Conservation (phyloP, 1,284 basidiomycete genomes). For the Cutaneotrichosporon cavernicola region DNA sequence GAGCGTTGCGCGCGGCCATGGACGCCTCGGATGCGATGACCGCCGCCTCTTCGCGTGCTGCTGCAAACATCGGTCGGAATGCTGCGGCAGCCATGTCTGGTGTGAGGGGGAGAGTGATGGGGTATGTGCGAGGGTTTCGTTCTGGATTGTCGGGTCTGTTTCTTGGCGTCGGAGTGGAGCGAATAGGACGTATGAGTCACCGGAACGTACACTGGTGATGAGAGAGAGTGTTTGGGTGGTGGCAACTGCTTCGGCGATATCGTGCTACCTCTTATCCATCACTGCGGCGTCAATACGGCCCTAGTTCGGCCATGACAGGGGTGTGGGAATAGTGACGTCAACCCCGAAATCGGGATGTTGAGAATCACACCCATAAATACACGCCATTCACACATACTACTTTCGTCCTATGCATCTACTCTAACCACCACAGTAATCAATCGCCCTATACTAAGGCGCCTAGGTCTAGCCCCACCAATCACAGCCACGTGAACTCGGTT, state of each 20-base stretch:
- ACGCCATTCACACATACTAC: no score
- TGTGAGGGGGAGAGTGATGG: not conserved
- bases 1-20: slow-evolving; percentile 30
- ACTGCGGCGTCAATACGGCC: not conserved
- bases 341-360: no score
- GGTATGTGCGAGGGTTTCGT: not conserved
- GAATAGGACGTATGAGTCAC: not conserved
- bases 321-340: no score
- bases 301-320: no score
- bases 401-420: no score
- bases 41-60: slow-evolving; percentile 43
- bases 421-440: no score
- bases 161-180: not conserved
- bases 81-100: slow-evolving; percentile 27
- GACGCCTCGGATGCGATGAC: slow-evolving; percentile 36
- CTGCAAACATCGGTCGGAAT: slow-evolving; percentile 42
- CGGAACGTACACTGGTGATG: not conserved
- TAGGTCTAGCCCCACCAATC: no score
- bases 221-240: not conserved
- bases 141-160: not conserved
- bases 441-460: no score
- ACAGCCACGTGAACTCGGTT: no score
- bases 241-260: not conserved
- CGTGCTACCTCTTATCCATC: no score
- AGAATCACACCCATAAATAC: no score